phyloP scores from a whole-genome alignment of 441 rosid genomes.

The Erodium texanum region DNA sequence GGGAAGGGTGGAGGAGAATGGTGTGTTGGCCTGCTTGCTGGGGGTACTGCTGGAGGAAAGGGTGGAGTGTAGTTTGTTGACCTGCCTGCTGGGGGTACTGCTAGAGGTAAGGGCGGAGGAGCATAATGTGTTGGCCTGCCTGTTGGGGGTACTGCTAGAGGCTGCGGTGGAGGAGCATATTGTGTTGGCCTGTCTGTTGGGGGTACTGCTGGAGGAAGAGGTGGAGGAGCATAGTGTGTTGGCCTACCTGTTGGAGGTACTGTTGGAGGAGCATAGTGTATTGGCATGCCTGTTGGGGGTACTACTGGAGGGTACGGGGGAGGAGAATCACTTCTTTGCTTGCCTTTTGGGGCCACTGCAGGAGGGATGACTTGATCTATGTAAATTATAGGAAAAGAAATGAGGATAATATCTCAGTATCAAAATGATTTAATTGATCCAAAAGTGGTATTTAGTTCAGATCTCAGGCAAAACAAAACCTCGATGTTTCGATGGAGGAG shows the following conservation, averaged over 20 bases:
- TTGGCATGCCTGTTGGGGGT: background rate
- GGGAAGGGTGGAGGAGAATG: background rate
- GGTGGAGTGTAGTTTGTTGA: background rate
- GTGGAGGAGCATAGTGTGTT: too few relatives aligned
- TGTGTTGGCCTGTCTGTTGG: background rate
- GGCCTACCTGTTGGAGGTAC: too few relatives aligned
- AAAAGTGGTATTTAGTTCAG: constrained; percentile 2
- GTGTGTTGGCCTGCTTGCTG: background rate
- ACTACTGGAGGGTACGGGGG: background rate
- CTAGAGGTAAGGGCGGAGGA: background rate
- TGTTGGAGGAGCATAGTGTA: background rate
- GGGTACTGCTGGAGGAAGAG: background rate
- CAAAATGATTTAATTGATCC: constrained; percentile 7
- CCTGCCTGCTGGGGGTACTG: background rate
- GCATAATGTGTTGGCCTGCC: background rate
- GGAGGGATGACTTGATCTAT: constrained; percentile 45
- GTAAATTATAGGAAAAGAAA: constrained; percentile 23
- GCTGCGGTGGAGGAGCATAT: background rate
- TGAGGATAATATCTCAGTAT: background rate
- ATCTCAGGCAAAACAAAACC: constrained; percentile 29
- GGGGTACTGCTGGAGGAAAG: background rate
- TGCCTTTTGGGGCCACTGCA: background rate
- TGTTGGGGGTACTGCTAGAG: background rate
- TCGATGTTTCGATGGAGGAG: constrained; percentile 38
- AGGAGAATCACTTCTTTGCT: background rate